Evolutionary conservation across 139 green algal genomes (phyloP), one percentile per base, ranked within the genome.

Genomic region (Chlamydomonas sphaeroides): DNA sequence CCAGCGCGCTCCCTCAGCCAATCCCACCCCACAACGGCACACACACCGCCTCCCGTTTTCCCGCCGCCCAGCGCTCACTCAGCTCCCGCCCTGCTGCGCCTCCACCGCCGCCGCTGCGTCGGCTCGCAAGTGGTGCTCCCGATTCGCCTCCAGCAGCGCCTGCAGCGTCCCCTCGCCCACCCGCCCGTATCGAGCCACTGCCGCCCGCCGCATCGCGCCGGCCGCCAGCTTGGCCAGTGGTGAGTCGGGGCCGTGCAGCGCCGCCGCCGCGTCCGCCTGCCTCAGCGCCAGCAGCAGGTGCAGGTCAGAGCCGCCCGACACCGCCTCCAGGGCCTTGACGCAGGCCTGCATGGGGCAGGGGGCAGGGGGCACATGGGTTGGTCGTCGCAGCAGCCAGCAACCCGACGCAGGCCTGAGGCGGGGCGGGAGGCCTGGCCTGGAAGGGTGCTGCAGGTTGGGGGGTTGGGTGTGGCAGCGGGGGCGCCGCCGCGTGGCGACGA

Each of bases 241-340:
- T 36, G 65, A 57, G 49, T 28, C 62, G 20, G 26, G 36, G 30
- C 65, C 65, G 65, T 84, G 78, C 65, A 49, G 10, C 49, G 32
- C 21, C 36, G 48, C 28, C 28, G 32, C 35, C 15, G 10, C 28
- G 78, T 84, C 65, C 30, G 41, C n/a, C 36, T 84, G 23, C 30
- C 78, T 35, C 6, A 76, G 49, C 2, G 78, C 78, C 35, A 84
- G 48, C 8, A 84, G 42, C 7, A 67, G 65, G 49, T 84, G 78
- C 36, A 84, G 65, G 78, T 84, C 78, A 1, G 78, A 84, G 25
- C 78, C 78, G 65, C 49, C 39, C 2, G 78, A 84, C 26, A 84
- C 78, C 20, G 23, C 49, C 35, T 69, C 65, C 21, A 84, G 68
- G 49, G 78, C 35, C 51, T 82, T 82, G 32, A 82, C 62, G 59